Percentiles rank a stretch among this genome's conserved stretches.
phyloP scores from a whole-genome alignment of 805 yeast species.

The Starmera pachycereana region DNA sequence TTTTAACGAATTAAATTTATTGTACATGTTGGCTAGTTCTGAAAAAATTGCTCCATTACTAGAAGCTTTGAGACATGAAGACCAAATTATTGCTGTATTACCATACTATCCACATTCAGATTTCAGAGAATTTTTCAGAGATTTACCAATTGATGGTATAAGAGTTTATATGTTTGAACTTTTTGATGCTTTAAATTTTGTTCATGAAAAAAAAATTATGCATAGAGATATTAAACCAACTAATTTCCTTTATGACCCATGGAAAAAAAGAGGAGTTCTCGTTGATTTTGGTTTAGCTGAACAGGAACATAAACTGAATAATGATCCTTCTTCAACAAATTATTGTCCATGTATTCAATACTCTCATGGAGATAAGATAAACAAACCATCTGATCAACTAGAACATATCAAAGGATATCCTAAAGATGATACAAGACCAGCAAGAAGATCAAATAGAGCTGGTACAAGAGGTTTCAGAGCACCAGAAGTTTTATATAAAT shows the following conservation, averaged over 20 bases:
- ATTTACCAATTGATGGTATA: conserved; percentile 69
- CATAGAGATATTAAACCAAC: conserved; percentile 80
- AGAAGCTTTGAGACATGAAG: conserved; percentile 79
- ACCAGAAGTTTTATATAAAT: conserved; percentile 55
- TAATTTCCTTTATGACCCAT: conserved; percentile 46
- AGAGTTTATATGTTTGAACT: conserved; percentile 73
- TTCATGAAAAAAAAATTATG: conserved; percentile 60
- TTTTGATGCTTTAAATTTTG: conserved; percentile 56
- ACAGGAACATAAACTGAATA: conserved; percentile 27
- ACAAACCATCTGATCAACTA: conserved; percentile 19
- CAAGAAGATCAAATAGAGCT: conserved; percentile 92
- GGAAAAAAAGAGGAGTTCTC: conserved; percentile 45
- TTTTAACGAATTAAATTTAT: conserved; percentile 71
- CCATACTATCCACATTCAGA: conserved; percentile 90
- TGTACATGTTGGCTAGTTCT: conserved; percentile 59
- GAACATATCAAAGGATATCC: conserved; percentile 56
- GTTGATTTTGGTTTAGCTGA: conserved; percentile 73
- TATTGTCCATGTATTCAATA: conserved; percentile 44
- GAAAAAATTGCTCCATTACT: conserved; percentile 78
- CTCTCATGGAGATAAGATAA: not conserved
- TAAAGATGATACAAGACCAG: conserved; percentile 79
- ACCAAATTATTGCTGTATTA: conserved; percentile 86
- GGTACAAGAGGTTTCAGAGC: conserved; percentile 87
- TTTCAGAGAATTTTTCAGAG: conserved; percentile 78
- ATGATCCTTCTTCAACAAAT: conserved; percentile 13